A percentile compares a stretch with the other conserved stretches of the same genome.
Conservation (phyloP, 371 early-diverging fungal genomes). For the Quaeritorhiza haematococci region DNA sequence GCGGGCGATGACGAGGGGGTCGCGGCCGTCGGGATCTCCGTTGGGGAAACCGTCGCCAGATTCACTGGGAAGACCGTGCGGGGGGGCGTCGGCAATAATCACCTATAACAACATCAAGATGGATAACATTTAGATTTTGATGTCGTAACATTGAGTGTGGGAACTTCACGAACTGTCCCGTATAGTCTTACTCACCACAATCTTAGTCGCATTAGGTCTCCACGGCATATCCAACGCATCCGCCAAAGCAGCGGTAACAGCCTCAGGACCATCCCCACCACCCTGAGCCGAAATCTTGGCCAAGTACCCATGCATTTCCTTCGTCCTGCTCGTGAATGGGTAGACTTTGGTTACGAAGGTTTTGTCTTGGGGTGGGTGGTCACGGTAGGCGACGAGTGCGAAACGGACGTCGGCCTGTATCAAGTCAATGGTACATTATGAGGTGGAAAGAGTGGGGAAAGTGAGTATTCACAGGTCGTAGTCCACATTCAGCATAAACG, state of each 20-base stretch:
- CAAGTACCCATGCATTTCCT: neutral
- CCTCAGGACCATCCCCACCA: conserved; percentile 20
- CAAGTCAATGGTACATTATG: neutral
- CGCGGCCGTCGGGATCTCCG: conserved; percentile 8
- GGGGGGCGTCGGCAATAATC: conserved; percentile 18
- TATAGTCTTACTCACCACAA: too few relatives aligned
- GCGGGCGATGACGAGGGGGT: conserved; percentile 7
- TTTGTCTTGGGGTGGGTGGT: conserved; percentile 19
- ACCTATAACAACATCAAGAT: neutral
- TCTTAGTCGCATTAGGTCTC: conserved; percentile 14
- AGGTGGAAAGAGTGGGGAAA: neutral
- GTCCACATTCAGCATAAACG: neutral
- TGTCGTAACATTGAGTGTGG: neutral
- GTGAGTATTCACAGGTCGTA: neutral
- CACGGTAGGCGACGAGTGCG: conserved; percentile 12
- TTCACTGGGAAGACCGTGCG: conserved; percentile 13
- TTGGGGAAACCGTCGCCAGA: conserved; percentile 15
- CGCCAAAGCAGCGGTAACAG: conserved; percentile 12
- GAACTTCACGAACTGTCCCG: too few relatives aligned
- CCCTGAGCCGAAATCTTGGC: conserved; percentile 1
- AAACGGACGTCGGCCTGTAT: neutral
- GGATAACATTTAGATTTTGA: neutral
- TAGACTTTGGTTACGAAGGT: conserved; percentile 7
- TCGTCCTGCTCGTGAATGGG: conserved; percentile 3
- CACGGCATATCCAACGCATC: conserved; percentile 3